Conservation (phyloP, 1,284 basidiomycete genomes). For the Bjerkandera adusta region DNA sequence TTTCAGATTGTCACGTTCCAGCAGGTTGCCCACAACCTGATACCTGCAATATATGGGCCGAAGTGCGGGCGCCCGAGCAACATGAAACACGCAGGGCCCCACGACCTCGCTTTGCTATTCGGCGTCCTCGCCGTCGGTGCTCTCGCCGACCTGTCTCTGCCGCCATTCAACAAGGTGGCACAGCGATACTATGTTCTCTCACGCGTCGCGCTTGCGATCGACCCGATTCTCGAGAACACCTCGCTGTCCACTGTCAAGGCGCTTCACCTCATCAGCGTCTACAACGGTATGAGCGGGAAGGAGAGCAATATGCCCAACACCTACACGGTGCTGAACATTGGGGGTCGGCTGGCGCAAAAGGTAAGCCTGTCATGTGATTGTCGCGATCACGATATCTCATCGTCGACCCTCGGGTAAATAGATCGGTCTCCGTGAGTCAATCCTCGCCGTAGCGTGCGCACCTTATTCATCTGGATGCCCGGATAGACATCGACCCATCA, state of each 20-base stretch:
- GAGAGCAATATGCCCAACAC: conserved; percentile 47
- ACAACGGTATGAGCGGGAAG: conserved; percentile 51
- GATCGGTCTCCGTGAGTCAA: conserved; percentile 47
- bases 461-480: conserved; percentile 6
- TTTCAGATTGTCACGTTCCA: conserved; percentile 46
- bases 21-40: conserved; percentile 42
- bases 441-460: background rate
- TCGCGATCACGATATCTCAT: background rate
- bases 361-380: conserved; percentile 30
- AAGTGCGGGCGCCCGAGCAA: conserved; percentile 15
- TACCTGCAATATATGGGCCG: conserved; percentile 39
- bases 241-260: conserved; percentile 48
- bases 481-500: conserved; percentile 50
- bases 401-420: conserved; percentile 18
- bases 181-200: conserved; percentile 53
- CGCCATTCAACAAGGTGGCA: conserved; percentile 50
- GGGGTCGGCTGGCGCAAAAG: conserved; percentile 43
- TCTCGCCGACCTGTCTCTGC: conserved; percentile 45
- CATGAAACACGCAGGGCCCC: conserved; percentile 37
- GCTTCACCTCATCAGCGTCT: conserved; percentile 50
- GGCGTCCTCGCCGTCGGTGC: conserved; percentile 50
- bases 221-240: conserved; percentile 36
- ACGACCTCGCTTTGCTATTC: conserved; percentile 49
- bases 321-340: conserved; percentile 44
- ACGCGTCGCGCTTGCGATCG: conserved; percentile 43